These are phyloP conservation scores for Teunomyces barrocoloradensis DNA, from an alignment of 805 yeast species.

Conservation along the genomic window DNA sequence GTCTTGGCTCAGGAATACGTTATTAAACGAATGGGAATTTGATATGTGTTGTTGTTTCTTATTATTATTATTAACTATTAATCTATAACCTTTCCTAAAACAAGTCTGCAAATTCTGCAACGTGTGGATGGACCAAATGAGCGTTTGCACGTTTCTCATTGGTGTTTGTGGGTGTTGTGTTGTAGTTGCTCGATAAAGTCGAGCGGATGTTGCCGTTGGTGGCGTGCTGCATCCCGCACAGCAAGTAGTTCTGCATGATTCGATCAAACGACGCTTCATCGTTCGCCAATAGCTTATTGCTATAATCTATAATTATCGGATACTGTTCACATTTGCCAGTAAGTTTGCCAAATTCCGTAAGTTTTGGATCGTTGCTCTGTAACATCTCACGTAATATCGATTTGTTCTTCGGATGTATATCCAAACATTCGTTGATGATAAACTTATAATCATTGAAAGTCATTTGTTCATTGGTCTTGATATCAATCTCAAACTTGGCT, in stretches of 20 bases:
- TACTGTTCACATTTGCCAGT: slow-evolving; percentile 7
- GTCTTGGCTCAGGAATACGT: slow-evolving; percentile 89
- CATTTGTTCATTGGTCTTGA: slow-evolving; percentile 16
- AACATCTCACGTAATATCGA: slow-evolving; percentile 19
- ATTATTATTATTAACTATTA: not conserved
- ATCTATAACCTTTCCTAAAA: slow-evolving; percentile 17
- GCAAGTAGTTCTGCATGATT: slow-evolving; percentile 40
- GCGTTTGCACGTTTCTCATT: not conserved
- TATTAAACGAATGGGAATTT: slow-evolving; percentile 81
- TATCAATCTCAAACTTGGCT: slow-evolving; percentile 18
- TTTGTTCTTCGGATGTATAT: slow-evolving; percentile 37
- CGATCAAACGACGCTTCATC: slow-evolving; percentile 42
- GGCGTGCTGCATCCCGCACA: slow-evolving; percentile 28
- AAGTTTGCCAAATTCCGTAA: slow-evolving; percentile 17
- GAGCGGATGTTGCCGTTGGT: slow-evolving; percentile 10
- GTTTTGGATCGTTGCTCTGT: slow-evolving; percentile 19
- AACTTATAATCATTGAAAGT: slow-evolving; percentile 25
- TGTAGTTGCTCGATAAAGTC: not conserved
- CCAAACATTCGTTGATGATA: slow-evolving; percentile 25
- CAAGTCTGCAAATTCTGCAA: slow-evolving; percentile 45
- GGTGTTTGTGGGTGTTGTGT: not conserved
- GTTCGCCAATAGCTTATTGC: slow-evolving; percentile 51
- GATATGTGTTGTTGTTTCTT: slow-evolving; percentile 1
- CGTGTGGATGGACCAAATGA: slow-evolving; percentile 37
- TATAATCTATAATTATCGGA: slow-evolving; percentile 58